Evolutionary conservation across 2,329 filamentous ascomycete genomes (phyloP).

Genomic region (Paramyrothecium sp.): DNA sequence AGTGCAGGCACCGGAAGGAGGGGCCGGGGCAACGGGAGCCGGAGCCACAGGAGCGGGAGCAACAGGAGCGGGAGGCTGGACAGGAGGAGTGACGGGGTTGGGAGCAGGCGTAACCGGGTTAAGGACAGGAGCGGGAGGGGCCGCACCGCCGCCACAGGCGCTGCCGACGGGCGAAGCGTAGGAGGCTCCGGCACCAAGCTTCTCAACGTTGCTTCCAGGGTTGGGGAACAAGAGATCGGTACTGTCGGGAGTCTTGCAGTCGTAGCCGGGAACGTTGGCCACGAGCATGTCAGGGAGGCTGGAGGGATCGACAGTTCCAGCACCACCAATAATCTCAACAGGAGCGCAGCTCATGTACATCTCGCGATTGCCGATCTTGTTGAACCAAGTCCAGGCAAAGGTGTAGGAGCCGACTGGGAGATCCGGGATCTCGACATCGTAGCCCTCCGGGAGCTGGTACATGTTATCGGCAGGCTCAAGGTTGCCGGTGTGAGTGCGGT

Average conservation of each 20-base stretch:
- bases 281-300: constrained; percentile 63
- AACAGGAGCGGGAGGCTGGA: background rate
- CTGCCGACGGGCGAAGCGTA: constrained; percentile 1
- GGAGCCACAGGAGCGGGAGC: background rate
- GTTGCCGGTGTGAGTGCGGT: constrained; percentile 13
- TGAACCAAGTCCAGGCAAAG: constrained; percentile 64
- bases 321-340: constrained; percentile 41
- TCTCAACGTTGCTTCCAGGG: constrained; percentile 51
- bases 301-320: background rate
- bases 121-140: background rate
- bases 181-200: background rate
- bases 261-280: constrained; percentile 57
- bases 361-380: constrained; percentile 61
- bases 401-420: constrained; percentile 43
- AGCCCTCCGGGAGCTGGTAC: constrained; percentile 35
- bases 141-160: constrained; percentile 7
- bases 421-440: constrained; percentile 45
- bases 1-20: background rate
- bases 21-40: too few species aligned
- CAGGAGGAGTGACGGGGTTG: background rate
- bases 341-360: constrained; percentile 71
- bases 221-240: constrained; percentile 59
- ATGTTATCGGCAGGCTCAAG: background rate
- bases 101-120: background rate
- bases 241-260: constrained; percentile 53